Conservation (phyloP, 805 yeast genomes). For the Teunomyces gatunensis region DNA sequence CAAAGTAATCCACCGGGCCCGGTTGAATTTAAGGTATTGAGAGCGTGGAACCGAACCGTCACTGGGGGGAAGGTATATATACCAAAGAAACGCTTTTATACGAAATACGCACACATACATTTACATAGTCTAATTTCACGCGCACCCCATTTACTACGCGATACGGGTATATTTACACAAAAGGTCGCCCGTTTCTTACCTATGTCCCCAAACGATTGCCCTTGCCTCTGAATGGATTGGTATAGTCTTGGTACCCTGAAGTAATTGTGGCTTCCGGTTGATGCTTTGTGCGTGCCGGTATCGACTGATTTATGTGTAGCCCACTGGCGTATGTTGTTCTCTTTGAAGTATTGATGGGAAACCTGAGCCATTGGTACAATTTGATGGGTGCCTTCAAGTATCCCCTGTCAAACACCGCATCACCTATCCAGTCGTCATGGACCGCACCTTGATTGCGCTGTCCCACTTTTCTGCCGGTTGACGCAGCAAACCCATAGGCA, state of each 20-base stretch:
- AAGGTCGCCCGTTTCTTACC: conserved; percentile 8
- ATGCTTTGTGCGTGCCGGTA: not conserved
- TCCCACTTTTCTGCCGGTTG: conserved; percentile 31
- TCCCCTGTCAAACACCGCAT: conserved; percentile 51
- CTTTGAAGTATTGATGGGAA: conserved; percentile 19
- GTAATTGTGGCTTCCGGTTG: not conserved
- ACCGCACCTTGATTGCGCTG: conserved; percentile 8
- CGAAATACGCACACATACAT: too few species aligned
- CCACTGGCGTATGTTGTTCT: conserved; percentile 6
- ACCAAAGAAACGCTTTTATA: too few species aligned
- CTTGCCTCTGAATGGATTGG: conserved; percentile 28
- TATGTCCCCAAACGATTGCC: conserved; percentile 33
- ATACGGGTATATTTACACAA: not conserved
- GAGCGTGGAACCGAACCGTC: too few species aligned
- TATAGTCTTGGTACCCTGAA: not conserved
- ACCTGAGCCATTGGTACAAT: conserved; percentile 30
- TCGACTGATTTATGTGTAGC: not conserved
- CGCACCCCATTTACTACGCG: not conserved
- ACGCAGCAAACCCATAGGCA: conserved; percentile 17
- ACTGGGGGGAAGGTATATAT: too few species aligned
- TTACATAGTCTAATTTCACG: not conserved
- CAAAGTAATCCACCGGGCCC: too few species aligned
- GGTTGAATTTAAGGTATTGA: too few species aligned
- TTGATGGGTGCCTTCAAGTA: conserved; percentile 54
- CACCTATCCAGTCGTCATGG: conserved; percentile 23